Evolutionary conservation across 768 basidiomycete species (phyloP).

Genomic region (Amyloporia xantha): DNA sequence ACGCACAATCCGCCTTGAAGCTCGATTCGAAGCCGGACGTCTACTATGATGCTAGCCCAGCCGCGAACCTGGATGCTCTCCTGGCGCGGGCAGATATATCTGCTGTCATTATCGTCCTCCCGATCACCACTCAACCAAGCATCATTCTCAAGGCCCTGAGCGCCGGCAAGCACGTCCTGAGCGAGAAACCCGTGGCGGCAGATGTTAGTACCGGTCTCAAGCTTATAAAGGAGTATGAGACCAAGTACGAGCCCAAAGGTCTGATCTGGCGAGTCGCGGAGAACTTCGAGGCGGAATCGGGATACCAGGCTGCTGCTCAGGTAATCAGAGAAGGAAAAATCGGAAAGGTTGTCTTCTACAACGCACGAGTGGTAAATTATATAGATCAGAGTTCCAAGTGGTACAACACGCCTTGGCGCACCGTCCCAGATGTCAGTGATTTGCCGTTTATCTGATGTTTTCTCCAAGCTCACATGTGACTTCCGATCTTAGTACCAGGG

Average conservation of each 20-base stretch:
- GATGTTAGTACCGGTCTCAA: constrained; percentile 57
- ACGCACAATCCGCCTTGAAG: constrained; percentile 36
- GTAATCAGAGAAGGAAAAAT: constrained; percentile 55
- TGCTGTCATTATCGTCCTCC: constrained; percentile 70
- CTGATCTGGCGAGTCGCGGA: constrained; percentile 79
- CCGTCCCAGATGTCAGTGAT: constrained; percentile 63
- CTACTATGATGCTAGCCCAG: constrained; percentile 54
- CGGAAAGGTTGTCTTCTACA: constrained; percentile 67
- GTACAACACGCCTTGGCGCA: constrained; percentile 82
- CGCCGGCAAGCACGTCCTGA: constrained; percentile 83
- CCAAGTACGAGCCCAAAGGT: constrained; percentile 56
- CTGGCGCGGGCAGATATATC: constrained; percentile 62
- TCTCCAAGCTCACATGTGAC: too few relatives aligned
- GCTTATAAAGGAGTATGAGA: constrained; percentile 63
- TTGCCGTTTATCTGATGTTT: not conserved
- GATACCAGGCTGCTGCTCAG: constrained; percentile 39
- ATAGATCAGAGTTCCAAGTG: constrained; percentile 62
- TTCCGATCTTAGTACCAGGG: constrained; percentile 55
- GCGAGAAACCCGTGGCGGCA: constrained; percentile 81
- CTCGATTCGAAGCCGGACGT: constrained; percentile 37
- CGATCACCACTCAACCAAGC: constrained; percentile 67
- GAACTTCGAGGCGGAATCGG: constrained; percentile 68
- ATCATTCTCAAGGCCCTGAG: constrained; percentile 56
- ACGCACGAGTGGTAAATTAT: constrained; percentile 41
- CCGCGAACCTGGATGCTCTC: constrained; percentile 48